Conservation (phyloP, 2,329 filamentous ascomycete species). For the Seiridium unicorne region DNA sequence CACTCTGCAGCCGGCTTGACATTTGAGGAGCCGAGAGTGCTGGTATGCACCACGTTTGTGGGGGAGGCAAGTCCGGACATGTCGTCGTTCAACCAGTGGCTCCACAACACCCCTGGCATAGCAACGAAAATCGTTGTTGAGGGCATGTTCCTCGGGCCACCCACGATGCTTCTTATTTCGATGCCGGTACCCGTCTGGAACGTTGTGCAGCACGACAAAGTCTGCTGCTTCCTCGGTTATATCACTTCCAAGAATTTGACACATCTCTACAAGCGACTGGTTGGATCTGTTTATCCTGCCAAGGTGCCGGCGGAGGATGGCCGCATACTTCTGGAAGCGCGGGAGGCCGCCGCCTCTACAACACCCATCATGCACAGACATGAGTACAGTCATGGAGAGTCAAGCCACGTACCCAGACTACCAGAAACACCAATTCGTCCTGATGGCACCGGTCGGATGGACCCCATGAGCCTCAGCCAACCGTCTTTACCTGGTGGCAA, state of each 20-base stretch:
- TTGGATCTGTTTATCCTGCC: conserved; percentile 44
- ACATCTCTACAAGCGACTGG: conserved; percentile 58
- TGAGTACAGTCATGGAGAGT: conserved; percentile 15
- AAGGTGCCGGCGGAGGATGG: conserved; percentile 55
- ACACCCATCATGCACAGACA: conserved; percentile 30
- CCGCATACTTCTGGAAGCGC: conserved; percentile 53
- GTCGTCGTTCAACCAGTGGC: conserved; percentile 65
- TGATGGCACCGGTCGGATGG: conserved; percentile 20
- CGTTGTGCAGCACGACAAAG: conserved; percentile 64
- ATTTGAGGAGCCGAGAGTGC: conserved; percentile 61
- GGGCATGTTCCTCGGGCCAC: conserved; percentile 66
- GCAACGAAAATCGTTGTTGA: conserved; percentile 61
- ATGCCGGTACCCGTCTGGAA: conserved; percentile 65
- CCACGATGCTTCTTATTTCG: conserved; percentile 64
- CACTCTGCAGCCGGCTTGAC: conserved; percentile 52
- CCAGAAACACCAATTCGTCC: conserved; percentile 29
- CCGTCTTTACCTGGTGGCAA: conserved; percentile 17
- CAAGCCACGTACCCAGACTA: conserved; percentile 17
- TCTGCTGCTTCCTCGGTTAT: conserved; percentile 64
- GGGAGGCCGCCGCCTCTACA: conserved; percentile 39
- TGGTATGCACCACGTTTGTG: conserved; percentile 66
- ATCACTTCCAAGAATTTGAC: conserved; percentile 68
- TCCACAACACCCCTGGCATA: conserved; percentile 56
- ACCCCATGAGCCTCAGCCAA: conserved; percentile 23
- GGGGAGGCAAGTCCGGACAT: conserved; percentile 65